Evolutionary conservation across 169 alveolate genomes (phyloP).

Genomic region (Eimeria acervulina): DNA sequence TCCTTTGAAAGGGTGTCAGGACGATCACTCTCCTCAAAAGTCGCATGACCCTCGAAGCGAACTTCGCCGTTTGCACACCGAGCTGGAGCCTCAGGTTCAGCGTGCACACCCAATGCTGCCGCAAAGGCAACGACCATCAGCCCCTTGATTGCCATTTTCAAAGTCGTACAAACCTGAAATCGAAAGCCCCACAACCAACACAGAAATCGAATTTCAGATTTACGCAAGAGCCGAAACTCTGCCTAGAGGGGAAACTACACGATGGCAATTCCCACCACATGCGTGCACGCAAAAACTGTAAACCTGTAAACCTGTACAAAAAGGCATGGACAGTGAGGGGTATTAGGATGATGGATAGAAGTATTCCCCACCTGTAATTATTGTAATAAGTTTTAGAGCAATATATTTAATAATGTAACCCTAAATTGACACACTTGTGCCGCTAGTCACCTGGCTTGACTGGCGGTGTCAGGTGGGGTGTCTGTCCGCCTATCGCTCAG

Average conservation of each 20-base stretch:
- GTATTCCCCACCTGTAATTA: not conserved
- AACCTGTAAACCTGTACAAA: not conserved
- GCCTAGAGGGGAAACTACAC: not conserved
- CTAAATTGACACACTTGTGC: not conserved
- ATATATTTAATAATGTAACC: not conserved
- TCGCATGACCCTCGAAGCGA: slow-evolving; percentile 71
- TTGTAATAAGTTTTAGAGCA: not conserved
- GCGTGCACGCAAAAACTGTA: not conserved
- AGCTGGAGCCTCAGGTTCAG: slow-evolving; percentile 50
- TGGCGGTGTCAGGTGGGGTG: slow-evolving; percentile 51
- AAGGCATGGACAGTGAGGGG: not conserved
- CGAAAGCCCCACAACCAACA: not conserved
- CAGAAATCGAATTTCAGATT: not conserved
- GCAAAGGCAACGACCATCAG: slow-evolving; percentile 50
- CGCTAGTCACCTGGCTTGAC: not conserved
- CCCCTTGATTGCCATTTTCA: slow-evolving; percentile 13
- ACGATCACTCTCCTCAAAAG: slow-evolving; percentile 48
- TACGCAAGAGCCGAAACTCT: not conserved
- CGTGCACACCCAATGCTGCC: slow-evolving; percentile 58
- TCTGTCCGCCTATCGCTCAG: slow-evolving; percentile 42
- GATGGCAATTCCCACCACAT: not conserved
- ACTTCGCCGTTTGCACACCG: slow-evolving; percentile 53
- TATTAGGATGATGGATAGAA: not conserved
- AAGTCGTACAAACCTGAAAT: not conserved
- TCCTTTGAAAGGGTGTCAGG: slow-evolving; percentile 37